phyloP scores from a whole-genome alignment of 1,284 basidiomycete species.

The Mycosarcoma mackinlayi region DNA sequence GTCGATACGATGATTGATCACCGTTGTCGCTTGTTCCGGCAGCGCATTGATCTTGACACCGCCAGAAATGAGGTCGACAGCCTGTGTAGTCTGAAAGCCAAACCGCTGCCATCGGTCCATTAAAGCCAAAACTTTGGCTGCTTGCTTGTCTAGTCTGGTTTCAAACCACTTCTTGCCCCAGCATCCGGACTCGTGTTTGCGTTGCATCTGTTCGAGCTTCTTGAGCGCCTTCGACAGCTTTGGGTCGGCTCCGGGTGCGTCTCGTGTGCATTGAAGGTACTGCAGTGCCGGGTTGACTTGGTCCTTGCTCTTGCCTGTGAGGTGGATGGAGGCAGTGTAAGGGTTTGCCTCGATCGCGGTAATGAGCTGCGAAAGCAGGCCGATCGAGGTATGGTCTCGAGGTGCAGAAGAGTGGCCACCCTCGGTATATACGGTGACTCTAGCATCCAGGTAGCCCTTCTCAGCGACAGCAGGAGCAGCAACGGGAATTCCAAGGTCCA shows the following conservation, averaged over 20 bases:
- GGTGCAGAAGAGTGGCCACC: constrained; percentile 79
- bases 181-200: constrained; percentile 1
- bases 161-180: background rate
- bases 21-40: constrained; percentile 73
- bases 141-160: constrained; percentile 15
- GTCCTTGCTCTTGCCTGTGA: constrained; percentile 20
- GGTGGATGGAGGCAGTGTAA: constrained; percentile 67
- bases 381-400: constrained; percentile 74
- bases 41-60: constrained; percentile 78
- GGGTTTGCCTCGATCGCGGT: constrained; percentile 74
- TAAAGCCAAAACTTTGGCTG: constrained; percentile 13
- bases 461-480: constrained; percentile 73
- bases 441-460: constrained; percentile 74
- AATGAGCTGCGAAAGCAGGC: constrained; percentile 74
- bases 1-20: constrained; percentile 75
- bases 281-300: constrained; percentile 69
- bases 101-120: constrained; percentile 65
- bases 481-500: constrained; percentile 46
- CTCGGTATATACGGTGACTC: constrained; percentile 66
- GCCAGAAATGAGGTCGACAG: constrained; percentile 76
- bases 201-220: constrained; percentile 68
- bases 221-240: constrained; percentile 70
- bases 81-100: constrained; percentile 76
- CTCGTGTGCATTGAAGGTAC: constrained; percentile 71
- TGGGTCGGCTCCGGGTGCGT: constrained; percentile 71